Conservation (phyloP, 1,139 yeast genomes). For the Yamadazyma diospyri region DNA sequence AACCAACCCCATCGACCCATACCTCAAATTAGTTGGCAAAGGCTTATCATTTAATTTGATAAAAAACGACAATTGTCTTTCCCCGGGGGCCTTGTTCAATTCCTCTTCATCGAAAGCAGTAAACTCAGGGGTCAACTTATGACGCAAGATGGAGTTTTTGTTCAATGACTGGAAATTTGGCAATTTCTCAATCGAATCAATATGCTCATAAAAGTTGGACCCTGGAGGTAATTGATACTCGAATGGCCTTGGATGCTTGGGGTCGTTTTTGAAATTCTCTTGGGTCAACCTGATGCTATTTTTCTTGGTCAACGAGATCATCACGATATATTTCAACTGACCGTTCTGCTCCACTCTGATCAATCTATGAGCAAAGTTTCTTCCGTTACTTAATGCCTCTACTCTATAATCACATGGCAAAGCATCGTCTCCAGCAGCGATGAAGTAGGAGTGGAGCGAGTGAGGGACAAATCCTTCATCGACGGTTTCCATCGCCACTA, state of each 20-base stretch:
- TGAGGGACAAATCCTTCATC: constrained; percentile 34
- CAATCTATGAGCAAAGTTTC: constrained; percentile 31
- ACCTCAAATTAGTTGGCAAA: constrained; percentile 8
- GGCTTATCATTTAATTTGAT: constrained; percentile 24
- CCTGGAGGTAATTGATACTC: constrained; percentile 33
- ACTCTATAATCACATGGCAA: constrained; percentile 28
- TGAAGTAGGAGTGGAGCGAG: constrained; percentile 40
- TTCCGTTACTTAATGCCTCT: constrained; percentile 30
- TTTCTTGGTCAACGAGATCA: constrained; percentile 31
- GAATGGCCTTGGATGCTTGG: constrained; percentile 23
- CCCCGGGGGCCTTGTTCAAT: constrained; percentile 23
- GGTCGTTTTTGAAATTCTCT: constrained; percentile 12
- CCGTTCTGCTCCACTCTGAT: constrained; percentile 28
- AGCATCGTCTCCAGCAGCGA: constrained; percentile 33
- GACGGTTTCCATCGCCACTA: constrained; percentile 32
- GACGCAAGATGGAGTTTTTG: constrained; percentile 19
- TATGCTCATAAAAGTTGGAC: constrained; percentile 23
- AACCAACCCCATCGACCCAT: constrained; percentile 24
- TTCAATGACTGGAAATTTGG: constrained; percentile 12
- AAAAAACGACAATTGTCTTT: constrained; percentile 32
- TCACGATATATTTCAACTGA: constrained; percentile 29
- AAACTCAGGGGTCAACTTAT: constrained; percentile 28
- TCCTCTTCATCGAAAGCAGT: constrained; percentile 17
- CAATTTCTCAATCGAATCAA: constrained; percentile 18
- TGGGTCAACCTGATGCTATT: constrained; percentile 20